Conservation (phyloP, 352 stramenopile genomes). For the Pythium chondricola region DNA sequence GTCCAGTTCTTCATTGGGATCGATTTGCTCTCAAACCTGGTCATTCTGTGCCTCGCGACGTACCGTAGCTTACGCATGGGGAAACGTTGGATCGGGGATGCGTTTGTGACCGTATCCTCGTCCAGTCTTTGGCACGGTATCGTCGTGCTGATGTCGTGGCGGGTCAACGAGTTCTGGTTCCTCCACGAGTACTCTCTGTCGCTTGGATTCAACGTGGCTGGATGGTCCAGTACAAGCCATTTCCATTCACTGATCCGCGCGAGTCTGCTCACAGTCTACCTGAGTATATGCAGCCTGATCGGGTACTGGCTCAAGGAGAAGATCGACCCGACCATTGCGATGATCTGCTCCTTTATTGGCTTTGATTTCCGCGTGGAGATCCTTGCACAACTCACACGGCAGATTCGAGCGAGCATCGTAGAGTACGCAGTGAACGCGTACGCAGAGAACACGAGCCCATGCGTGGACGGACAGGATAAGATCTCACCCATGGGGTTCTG, state of each 20-base stretch:
- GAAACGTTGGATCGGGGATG: constrained; percentile 18
- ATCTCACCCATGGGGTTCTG: no score
- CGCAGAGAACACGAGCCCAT: no score
- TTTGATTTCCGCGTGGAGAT: no score
- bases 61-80: constrained; percentile 7
- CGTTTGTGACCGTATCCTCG: constrained; percentile 12
- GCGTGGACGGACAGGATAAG: no score
- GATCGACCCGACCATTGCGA: constrained; percentile 19
- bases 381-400: no score
- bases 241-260: not conserved
- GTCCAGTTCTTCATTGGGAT: constrained; percentile 19
- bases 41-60: constrained; percentile 11
- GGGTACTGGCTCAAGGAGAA: constrained; percentile 13
- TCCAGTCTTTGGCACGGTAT: not conserved
- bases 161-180: constrained; percentile 18
- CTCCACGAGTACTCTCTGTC: no score
- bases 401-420: no score
- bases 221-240: not conserved
- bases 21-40: constrained; percentile 8
- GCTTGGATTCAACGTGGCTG: constrained; percentile 8
- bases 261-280: constrained; percentile 23
- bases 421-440: no score
- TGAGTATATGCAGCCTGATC: constrained; percentile 12
- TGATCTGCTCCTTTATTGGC: constrained; percentile 12
- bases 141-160: constrained; percentile 11